Evolutionary conservation across 179 eudicot species (phyloP).

Genomic region (Beta corolliflora): DNA sequence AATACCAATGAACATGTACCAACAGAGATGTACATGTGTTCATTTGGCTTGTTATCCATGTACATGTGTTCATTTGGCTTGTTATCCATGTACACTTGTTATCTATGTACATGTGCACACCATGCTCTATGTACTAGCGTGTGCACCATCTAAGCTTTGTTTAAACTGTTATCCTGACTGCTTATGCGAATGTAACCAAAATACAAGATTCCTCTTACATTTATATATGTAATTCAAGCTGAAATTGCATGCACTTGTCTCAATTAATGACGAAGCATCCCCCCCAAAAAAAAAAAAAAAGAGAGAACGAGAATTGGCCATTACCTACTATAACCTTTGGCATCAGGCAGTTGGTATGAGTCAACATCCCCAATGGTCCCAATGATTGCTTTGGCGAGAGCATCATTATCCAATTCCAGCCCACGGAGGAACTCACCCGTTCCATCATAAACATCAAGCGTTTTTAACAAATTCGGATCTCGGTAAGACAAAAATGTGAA

Average conservation of each 20-base stretch:
- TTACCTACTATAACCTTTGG: slow-evolving; percentile 98
- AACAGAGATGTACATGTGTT: no score
- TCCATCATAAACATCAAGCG: slow-evolving; percentile 90
- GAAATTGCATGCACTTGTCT: background rate
- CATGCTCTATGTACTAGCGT: no score
- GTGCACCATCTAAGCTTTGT: no score
- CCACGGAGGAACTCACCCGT: slow-evolving; percentile 77
- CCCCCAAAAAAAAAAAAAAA: background rate
- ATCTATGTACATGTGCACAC: no score
- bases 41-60: no score
- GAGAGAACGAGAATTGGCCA: background rate
- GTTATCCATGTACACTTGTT: no score
- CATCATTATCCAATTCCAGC: slow-evolving; percentile 84
- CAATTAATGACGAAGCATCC: slow-evolving; percentile 2
- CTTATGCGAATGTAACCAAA: background rate
- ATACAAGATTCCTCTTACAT: background rate
- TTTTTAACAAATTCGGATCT: slow-evolving; percentile 93
- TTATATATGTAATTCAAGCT: background rate
- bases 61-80: no score
- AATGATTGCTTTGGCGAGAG: slow-evolving; percentile 97
- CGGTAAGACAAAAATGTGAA: slow-evolving; percentile 92
- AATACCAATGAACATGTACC: no score
- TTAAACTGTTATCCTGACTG: background rate
- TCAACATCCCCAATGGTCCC: slow-evolving; percentile 98
- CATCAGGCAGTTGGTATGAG: slow-evolving; percentile 95